phyloP scores from a whole-genome alignment of 148 eudicot species.

The Amaranthus hypochondriacus region DNA sequence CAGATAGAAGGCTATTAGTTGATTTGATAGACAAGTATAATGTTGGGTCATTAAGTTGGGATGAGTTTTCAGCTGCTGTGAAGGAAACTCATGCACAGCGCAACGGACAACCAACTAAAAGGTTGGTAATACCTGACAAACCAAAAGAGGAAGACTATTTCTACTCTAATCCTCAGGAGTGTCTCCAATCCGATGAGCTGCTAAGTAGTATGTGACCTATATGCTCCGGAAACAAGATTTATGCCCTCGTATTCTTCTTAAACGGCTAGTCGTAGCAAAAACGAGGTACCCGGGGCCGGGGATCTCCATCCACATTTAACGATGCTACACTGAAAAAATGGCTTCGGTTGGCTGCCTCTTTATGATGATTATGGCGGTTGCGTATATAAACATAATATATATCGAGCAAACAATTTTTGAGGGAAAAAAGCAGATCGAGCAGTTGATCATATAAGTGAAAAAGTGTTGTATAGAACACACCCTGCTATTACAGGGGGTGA shows the following conservation, averaged over 20 bases:
- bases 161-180: conserved; percentile 89
- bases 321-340: conserved; percentile 4
- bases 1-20: conserved; percentile 72
- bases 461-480: conserved; percentile 18
- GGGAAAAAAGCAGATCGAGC: neutral
- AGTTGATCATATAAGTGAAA: conserved; percentile 8
- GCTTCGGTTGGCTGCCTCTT: conserved; percentile 8
- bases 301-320: conserved; percentile 1
- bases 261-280: conserved; percentile 8
- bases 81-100: conserved; percentile 70
- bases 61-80: conserved; percentile 81
- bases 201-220: conserved; percentile 32
- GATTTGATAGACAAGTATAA: conserved; percentile 81
- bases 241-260: conserved; percentile 15
- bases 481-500: conserved; percentile 32
- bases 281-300: conserved; percentile 9
- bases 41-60: conserved; percentile 67
- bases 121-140: conserved; percentile 74
- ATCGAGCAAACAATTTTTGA: conserved; percentile 15
- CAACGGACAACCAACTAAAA: conserved; percentile 67
- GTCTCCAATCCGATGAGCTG: conserved; percentile 50
- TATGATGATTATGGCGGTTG: neutral
- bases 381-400: neutral
- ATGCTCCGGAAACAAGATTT: conserved; percentile 7
- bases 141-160: conserved; percentile 98